A percentile compares a stretch with the other conserved stretches of the same genome.
These are phyloP conservation scores for Bryoglossum gracile DNA, from an alignment of 495 filamentous ascomycete genomes.

Conservation along the genomic window DNA sequence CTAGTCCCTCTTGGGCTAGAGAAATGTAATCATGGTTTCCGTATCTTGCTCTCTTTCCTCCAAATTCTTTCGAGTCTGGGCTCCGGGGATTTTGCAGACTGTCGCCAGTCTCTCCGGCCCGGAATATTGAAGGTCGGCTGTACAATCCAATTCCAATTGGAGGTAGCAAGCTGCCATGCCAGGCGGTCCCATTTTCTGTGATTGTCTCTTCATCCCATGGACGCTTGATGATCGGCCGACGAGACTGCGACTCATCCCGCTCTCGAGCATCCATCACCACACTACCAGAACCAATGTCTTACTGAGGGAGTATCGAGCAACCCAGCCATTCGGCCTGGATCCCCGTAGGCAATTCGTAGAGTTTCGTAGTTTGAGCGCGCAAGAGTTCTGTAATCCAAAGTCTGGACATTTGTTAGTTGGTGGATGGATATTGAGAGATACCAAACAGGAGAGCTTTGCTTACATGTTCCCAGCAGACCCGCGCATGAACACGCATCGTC, in stretches of 20 bases:
- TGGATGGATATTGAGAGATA: no score
- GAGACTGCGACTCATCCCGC: constrained; percentile 18
- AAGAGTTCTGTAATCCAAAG: neutral
- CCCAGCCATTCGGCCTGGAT: constrained; percentile 19
- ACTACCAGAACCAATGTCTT: constrained; percentile 11
- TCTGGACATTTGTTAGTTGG: neutral
- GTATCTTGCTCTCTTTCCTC: constrained; percentile 12
- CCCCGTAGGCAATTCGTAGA: neutral
- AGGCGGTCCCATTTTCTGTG: neutral
- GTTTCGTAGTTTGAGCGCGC: neutral
- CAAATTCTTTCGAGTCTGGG: constrained; percentile 6
- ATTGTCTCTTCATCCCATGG: constrained; percentile 21
- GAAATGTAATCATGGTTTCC: constrained; percentile 17
- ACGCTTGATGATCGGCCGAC: constrained; percentile 18
- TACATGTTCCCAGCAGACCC: neutral
- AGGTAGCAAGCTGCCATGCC: constrained; percentile 13
- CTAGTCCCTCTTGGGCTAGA: constrained; percentile 7
- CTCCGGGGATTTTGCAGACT: constrained; percentile 1
- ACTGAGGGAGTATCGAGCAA: constrained; percentile 5
- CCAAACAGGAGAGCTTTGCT: neutral
- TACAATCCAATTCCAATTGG: constrained; percentile 17
- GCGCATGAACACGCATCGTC: neutral
- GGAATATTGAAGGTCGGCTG: neutral
- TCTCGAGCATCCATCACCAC: constrained; percentile 26
- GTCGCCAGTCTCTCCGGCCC: neutral